These are phyloP conservation scores for Phylloporus arenicola DNA, from an alignment of 768 basidiomycete genomes.

Conservation along the genomic window DNA sequence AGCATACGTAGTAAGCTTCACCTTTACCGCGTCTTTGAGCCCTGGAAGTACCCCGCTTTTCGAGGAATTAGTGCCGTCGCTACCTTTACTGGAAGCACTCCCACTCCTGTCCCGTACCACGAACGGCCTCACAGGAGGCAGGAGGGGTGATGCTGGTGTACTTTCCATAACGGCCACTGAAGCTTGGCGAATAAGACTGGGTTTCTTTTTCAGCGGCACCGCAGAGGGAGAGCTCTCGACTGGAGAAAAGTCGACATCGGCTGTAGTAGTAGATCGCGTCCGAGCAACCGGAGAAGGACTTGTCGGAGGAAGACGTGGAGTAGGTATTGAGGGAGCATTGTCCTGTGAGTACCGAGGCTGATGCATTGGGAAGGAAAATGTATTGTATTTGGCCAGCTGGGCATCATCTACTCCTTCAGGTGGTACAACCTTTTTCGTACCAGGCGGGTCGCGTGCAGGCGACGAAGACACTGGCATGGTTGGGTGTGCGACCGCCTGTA, in stretches of 20 bases:
- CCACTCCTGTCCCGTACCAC: slow-evolving; percentile 45
- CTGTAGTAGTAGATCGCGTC: slow-evolving; percentile 31
- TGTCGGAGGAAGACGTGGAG: slow-evolving; percentile 22
- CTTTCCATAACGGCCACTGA: slow-evolving; percentile 54
- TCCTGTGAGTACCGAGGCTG: slow-evolving; percentile 57
- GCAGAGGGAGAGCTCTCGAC: slow-evolving; percentile 8
- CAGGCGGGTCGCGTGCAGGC: slow-evolving; percentile 32
- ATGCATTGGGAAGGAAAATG: slow-evolving; percentile 54
- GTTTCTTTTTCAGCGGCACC: slow-evolving; percentile 23
- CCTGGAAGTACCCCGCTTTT: slow-evolving; percentile 45
- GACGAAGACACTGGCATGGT: slow-evolving; percentile 30
- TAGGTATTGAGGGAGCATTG: slow-evolving; percentile 30
- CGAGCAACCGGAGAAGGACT: slow-evolving; percentile 31
- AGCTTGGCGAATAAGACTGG: slow-evolving; percentile 45
- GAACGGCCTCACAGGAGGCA: slow-evolving; percentile 44
- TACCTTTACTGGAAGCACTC: slow-evolving; percentile 39
- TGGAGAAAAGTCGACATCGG: slow-evolving; percentile 17
- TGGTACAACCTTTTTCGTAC: slow-evolving; percentile 27
- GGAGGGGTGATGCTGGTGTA: slow-evolving; percentile 31
- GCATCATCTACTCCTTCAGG: slow-evolving; percentile 36
- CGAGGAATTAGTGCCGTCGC: slow-evolving; percentile 28
- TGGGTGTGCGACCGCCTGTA: slow-evolving; percentile 24
- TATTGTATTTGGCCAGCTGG: slow-evolving; percentile 41
- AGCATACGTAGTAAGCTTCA: slow-evolving; percentile 18
- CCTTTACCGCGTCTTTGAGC: slow-evolving; percentile 72